These are phyloP conservation scores for Pyrenophora tritici-repentis DNA, from an alignment of 2,329 filamentous ascomycete genomes.

Conservation along the genomic window DNA sequence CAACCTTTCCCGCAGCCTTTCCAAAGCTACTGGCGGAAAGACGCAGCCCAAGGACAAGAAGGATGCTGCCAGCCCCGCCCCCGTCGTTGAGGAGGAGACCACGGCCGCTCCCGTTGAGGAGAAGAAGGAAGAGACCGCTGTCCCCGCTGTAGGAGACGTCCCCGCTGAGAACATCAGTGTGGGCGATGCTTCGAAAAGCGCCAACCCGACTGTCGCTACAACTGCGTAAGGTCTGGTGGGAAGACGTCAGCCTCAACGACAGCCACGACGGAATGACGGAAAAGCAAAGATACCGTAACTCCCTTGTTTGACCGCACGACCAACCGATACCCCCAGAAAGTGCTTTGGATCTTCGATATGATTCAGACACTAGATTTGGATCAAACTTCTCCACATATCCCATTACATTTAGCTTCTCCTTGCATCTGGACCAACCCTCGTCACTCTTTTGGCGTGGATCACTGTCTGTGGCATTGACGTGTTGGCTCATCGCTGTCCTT, in stretches of 20 bases:
- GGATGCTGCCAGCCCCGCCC: constrained; percentile 36
- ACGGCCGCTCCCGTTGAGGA: constrained; percentile 28
- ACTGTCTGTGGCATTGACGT: constrained; percentile 43
- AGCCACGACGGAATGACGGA: constrained; percentile 52
- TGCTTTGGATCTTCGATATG: constrained; percentile 29
- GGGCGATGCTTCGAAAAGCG: constrained; percentile 48
- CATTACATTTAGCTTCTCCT: constrained; percentile 37
- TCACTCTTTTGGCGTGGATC: constrained; percentile 37
- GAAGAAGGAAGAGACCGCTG: constrained; percentile 37
- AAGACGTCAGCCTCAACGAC: constrained; percentile 46
- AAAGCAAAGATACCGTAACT: constrained; percentile 48
- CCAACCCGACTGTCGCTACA: constrained; percentile 46
- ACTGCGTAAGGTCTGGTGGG: constrained; percentile 52
- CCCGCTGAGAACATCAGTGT: constrained; percentile 47
- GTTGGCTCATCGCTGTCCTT: constrained; percentile 36
- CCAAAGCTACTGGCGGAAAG: constrained; percentile 49
- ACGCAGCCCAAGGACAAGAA: constrained; percentile 45
- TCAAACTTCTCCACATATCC: constrained; percentile 35
- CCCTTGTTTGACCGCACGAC: constrained; percentile 48
- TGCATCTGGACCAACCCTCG: constrained; percentile 35
- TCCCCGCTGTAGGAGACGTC: constrained; percentile 37
- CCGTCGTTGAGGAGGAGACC: constrained; percentile 37
- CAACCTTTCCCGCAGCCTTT: constrained; percentile 60
- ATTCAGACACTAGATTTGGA: constrained; percentile 39
- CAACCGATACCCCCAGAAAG: constrained; percentile 41